Evolutionary conservation across 1,284 basidiomycete genomes (phyloP), one percentile per base, ranked within the genome.

Genomic region (Volvariella surrecta): DNA sequence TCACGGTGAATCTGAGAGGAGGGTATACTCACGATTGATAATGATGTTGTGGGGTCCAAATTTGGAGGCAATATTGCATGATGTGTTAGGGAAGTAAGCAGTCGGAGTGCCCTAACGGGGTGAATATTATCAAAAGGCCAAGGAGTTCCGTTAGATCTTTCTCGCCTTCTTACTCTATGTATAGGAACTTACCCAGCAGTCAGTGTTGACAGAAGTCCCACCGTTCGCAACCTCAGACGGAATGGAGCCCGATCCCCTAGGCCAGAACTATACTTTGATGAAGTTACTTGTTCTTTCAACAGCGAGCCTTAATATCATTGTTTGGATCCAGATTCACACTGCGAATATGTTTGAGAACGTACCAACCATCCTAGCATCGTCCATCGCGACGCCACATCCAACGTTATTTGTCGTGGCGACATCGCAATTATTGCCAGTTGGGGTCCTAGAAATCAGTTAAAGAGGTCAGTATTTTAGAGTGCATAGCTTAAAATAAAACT

Each of bases 221-320:
- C 68, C 69, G 28, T 54, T 55, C 21, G 39, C 49, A n/a, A 76
- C 69, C 39, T 71, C 70, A 1, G 48, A 43, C 1, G 76, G 76
- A 6, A 73, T 62, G 39, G 51, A 58, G 1, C 54, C 48, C 19
- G 56, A 61, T 35, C 57, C 53, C 38, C 73, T 62, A 8, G 67
- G 50, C 75, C 75, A 78, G 59, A 76, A 77, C 73, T 73, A 78
- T 20, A 77, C 59, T 45, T 68, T 71, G 52, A 78, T 68, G 49
- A 53, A 66, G 1, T 51, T 49, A 8, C 54, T 42, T 3, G 66
- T 71, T 41, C 74, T 68, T 50, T 78, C 73, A 50, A 74, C 32
- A 4, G 44, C 51, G 35, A 45, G 51, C 53, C 53, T 55, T 9
- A 9, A 28, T n/a, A n/a, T n/a, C n/a, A n/a, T n/a, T n/a, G n/a